Base-by-base conservation (phyloP, 805 yeast species). In the Tetrapisispora phaffii region DNA sequence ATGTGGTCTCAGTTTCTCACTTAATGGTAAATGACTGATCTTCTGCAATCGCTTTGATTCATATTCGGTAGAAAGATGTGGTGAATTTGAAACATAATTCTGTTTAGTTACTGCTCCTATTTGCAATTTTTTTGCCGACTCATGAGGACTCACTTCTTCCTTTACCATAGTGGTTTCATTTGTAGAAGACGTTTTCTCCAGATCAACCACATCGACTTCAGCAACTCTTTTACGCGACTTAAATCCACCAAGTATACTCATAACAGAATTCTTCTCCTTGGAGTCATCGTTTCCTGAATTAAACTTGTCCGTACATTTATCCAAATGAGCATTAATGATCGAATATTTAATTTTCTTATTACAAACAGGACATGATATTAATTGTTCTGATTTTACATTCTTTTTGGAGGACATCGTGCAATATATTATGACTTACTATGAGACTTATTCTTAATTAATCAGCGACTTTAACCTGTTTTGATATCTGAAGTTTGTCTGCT, bases 1-100 rank as follows among this genome's bases (percentile, higher is more conserved):
- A 10, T 64, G 66, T 0, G 99, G 99, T n/a, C 97, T 70, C n/a
- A 87, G 70, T 42, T 79, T 71, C 57, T 87, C 96, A 2, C 94
- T 82, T 19, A 89, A 65, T 1, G 96, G 74, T 34, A 62, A 44
- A 46, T 56, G 63, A 10, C 53, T 51, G 7, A 58, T 57, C 41
- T 60, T 62, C 40, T 55, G 59, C 24, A 63, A 44, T 39, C 55
- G 47, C 22, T 51, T 47, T 7, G 52, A 34, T 39, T 61, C 65
- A 24, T 39, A 59, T 28, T 45, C 54, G 4, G 32, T 22, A 21
- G 38, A 21, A 29, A n/a, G 2, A 10, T 32, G 34, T 17, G 9
- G 24, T 2, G 8, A 24, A 24, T 17, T 24, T 16, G 24, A 12
- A 16, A 5, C 29, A 15, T 10, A 3, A n/a, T 28, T 15, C 26